These are phyloP conservation scores for Prototheca cutis DNA, from an alignment of 163 green algal species.

Conservation along the genomic window DNA sequence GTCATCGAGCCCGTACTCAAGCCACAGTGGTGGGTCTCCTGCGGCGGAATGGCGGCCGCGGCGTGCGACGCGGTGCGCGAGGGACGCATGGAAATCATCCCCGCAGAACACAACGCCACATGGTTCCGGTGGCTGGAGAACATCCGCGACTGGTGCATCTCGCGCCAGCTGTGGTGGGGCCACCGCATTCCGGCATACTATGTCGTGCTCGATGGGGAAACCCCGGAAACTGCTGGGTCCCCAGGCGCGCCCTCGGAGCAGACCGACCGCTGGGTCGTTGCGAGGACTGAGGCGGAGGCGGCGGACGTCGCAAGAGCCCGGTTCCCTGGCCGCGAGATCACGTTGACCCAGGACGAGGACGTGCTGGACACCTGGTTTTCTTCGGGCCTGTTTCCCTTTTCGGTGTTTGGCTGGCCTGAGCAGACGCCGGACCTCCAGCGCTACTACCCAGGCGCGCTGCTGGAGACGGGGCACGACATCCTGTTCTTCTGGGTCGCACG, in stretches of 20 bases:
- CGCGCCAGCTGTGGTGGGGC: constrained; percentile 96
- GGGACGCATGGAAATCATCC: constrained; percentile 79
- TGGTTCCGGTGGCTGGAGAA: constrained; percentile 92
- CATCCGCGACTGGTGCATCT: constrained; percentile 98
- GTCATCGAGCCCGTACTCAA: constrained; percentile 98
- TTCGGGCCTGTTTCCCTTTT: constrained; percentile 95
- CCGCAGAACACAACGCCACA: constrained; percentile 53
- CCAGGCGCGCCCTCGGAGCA: constrained; percentile 65
- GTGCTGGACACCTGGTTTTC: constrained; percentile 99
- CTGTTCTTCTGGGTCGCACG: constrained; percentile 99
- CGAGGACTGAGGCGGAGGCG: constrained; percentile 51
- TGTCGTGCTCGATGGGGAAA: constrained; percentile 55
- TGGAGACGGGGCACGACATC: constrained; percentile 98
- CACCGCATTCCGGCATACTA: constrained; percentile 98
- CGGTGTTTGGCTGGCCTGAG: constrained; percentile 84
- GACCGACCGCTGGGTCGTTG: constrained; percentile 79
- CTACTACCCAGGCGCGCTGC: constrained; percentile 86
- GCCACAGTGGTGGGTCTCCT: constrained; percentile 84
- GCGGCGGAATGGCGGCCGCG: constrained; percentile 71
- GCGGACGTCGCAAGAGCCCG: constrained; percentile 36
- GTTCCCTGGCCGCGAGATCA: constrained; percentile 53
- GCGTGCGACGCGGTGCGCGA: constrained; percentile 62
- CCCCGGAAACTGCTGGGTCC: constrained; percentile 27
- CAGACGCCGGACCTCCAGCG: constrained; percentile 64
- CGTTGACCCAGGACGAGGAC: constrained; percentile 88